phyloP scores from a whole-genome alignment of 164 flowering plant genomes.

The Macadamia integrifolia region DNA sequence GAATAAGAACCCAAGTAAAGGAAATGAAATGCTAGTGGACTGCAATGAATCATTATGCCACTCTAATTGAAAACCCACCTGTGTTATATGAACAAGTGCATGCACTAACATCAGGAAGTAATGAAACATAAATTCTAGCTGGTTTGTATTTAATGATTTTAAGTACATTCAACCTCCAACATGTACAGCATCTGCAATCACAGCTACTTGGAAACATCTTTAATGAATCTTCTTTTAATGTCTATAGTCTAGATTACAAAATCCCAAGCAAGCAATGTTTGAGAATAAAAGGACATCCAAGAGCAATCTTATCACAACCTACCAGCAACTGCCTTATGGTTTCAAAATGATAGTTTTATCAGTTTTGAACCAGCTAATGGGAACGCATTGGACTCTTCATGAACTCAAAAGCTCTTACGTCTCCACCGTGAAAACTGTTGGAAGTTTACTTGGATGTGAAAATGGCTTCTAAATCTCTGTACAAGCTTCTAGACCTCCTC shows the following conservation, averaged over 20 bases:
- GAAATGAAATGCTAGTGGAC: too few species aligned
- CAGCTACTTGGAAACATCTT: neutral
- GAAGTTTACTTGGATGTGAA: slow-evolving; percentile 50
- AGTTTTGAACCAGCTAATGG: slow-evolving; percentile 4
- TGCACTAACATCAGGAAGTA: too few species aligned
- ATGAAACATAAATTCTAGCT: neutral
- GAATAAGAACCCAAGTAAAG: too few species aligned
- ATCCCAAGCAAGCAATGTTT: neutral
- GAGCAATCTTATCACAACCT: neutral
- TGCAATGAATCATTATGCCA: too few species aligned
- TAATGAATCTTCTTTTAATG: neutral
- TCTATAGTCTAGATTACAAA: neutral
- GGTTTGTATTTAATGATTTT: neutral
- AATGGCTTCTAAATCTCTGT: slow-evolving; percentile 79
- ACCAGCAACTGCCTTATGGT: neutral
- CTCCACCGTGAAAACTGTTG: neutral
- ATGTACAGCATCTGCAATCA: neutral
- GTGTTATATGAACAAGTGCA: too few species aligned
- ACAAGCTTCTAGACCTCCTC: slow-evolving; percentile 41
- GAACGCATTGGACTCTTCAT: neutral
- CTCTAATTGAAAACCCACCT: too few species aligned
- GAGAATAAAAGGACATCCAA: neutral
- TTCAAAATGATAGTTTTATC: slow-evolving; percentile 1
- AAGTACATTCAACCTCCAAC: neutral
- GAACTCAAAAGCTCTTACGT: neutral